These are phyloP conservation scores for Apiospora aurea DNA, from an alignment of 2,329 filamentous ascomycete genomes.

Conservation along the genomic window DNA sequence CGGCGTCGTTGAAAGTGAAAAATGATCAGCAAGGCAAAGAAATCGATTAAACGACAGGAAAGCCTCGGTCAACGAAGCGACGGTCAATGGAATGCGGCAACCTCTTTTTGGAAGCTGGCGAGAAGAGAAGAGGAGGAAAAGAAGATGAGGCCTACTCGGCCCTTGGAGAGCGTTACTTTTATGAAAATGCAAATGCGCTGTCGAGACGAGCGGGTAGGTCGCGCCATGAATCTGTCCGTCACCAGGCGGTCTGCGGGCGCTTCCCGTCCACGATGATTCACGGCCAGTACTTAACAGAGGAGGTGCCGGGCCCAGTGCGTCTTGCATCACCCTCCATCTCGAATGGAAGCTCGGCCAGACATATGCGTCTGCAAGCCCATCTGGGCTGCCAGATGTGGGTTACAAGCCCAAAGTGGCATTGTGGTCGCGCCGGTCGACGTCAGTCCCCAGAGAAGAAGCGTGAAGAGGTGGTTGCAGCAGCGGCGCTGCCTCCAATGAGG, in stretches of 20 bases:
- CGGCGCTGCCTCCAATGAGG: slow-evolving; percentile 38
- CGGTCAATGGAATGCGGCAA: slow-evolving; percentile 42
- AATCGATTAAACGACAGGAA: slow-evolving; percentile 48
- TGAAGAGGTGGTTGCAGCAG: slow-evolving; percentile 31
- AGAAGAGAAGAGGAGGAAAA: slow-evolving; percentile 34
- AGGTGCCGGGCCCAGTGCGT: slow-evolving; percentile 10
- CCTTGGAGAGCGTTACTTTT: slow-evolving; percentile 41
- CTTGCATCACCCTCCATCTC: slow-evolving; percentile 31
- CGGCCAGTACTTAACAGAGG: slow-evolving; percentile 6
- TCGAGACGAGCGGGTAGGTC: slow-evolving; percentile 40
- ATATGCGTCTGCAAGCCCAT: slow-evolving; percentile 36
- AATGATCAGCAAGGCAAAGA: slow-evolving; percentile 38
- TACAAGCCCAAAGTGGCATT: slow-evolving; percentile 34
- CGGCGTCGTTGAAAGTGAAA: slow-evolving; percentile 43
- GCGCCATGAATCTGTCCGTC: slow-evolving; percentile 32
- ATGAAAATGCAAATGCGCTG: slow-evolving; percentile 32
- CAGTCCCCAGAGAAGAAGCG: slow-evolving; percentile 26
- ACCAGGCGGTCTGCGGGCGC: slow-evolving; percentile 37
- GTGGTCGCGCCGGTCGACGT: slow-evolving; percentile 35
- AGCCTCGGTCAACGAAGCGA: slow-evolving; percentile 55
- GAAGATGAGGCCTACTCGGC: slow-evolving; percentile 34
- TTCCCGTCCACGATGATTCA: slow-evolving; percentile 31
- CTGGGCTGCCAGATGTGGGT: slow-evolving; percentile 38
- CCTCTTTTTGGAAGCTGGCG: slow-evolving; percentile 42
- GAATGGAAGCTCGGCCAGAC: slow-evolving; percentile 37